Evolutionary conservation across 345 rosid genomes (phyloP).

Genomic region (Erodium maritimum): DNA sequence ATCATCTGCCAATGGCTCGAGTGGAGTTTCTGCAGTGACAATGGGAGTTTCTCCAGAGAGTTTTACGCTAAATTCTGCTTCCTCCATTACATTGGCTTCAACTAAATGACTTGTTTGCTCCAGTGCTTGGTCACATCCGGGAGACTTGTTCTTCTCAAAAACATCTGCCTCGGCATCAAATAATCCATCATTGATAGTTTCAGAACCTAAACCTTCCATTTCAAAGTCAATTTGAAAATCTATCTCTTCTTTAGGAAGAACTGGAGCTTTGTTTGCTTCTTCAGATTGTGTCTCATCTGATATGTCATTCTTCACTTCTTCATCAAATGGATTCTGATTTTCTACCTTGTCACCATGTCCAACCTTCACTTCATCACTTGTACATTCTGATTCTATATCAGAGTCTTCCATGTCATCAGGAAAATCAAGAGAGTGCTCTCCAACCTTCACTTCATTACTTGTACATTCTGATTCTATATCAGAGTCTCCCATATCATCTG

Average conservation of each 20-base stretch:
- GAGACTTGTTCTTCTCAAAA: neutral
- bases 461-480: slow-evolving; percentile 15
- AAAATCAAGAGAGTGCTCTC: no score
- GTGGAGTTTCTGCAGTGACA: neutral
- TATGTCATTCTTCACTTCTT: no score
- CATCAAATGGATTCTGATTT: no score
- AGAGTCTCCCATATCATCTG: neutral
- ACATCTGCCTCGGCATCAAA: neutral
- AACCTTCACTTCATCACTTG: no score
- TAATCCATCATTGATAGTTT: no score
- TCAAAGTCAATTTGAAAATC: neutral
- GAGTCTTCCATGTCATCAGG: no score
- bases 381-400: no score
- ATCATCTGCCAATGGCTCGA: neutral
- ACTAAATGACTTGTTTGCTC: no score
- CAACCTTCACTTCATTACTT: neutral
- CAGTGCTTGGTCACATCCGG: neutral
- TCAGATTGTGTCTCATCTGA: no score
- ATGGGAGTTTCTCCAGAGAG: neutral
- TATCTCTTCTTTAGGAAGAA: neutral
- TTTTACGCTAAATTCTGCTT: neutral
- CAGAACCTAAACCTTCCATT: neutral
- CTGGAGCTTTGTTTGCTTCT: no score
- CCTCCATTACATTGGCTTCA: neutral
- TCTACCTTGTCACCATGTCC: no score